Evolutionary conservation across 1,139 yeast genomes (phyloP), one percentile per base, ranked within the genome.

Genomic region (Yamadazyma sp.): DNA sequence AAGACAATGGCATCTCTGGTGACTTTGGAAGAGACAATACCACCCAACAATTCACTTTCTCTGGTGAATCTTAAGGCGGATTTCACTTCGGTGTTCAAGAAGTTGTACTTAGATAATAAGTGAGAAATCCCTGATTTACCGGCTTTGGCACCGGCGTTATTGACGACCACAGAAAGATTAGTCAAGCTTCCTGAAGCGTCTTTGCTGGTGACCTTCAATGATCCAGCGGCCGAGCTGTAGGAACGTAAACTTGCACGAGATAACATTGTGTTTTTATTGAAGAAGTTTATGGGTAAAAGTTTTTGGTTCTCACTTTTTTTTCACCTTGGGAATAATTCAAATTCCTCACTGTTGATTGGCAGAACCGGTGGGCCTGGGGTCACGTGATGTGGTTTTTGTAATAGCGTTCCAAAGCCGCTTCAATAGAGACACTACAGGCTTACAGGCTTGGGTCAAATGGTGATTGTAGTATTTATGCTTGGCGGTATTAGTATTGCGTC

Each of bases 11-110:
- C 75, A 63, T 92, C 98, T 73, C 97, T 85, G 61, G 88, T 81
- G 53, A 88, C 83, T 42, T 64, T 57, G 36, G 95, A 73, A 37
- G 77, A 62, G 63, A 88, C 79, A 48, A 68, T 69, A 59, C 96
- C 98, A 50, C 98, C 98, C 55, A 92, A 77, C 51, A 92, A 79
- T 72, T 94, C 99, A 41, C 92, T 73, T 71, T 94, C 98, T 69
- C 98, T 86, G 57, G 91, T 86, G 59, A 91, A 76, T 73, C 98
- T 87, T 61, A 92, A 77, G 24, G 95, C 96, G 26, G 96, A 85
- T 66, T 89, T 88, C 55, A 80, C 64, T 50, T 76, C 75, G 47
- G 96, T 89, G 75, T 86, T 85, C 65, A 87, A 80, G 75, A 85
- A 92, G 57, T 84, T 84, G 66, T 80, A 89, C 66, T 89, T 81